Conservation (phyloP, 164 flowering plant genomes). For the Magnolia kwangsiensis region DNA sequence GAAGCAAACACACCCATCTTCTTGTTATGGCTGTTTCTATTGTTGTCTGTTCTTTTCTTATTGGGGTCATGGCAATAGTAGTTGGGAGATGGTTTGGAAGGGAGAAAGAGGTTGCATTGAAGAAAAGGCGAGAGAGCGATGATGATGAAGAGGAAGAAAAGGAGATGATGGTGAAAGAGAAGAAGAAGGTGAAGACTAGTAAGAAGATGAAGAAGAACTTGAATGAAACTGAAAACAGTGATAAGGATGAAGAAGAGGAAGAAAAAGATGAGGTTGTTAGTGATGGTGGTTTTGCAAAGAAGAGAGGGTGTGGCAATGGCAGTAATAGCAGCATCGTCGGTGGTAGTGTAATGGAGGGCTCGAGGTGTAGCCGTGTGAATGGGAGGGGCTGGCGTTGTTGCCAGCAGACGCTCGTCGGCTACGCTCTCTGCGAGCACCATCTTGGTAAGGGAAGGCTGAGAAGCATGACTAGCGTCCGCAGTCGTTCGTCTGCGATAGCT, state of each 20-base stretch:
- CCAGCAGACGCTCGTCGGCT: constrained; percentile 80
- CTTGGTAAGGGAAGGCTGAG: constrained; percentile 73
- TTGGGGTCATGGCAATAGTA: neutral
- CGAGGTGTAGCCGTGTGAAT: constrained; percentile 84
- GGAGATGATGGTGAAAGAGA: neutral
- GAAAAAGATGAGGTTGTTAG: constrained; percentile 3
- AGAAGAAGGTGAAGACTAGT: neutral
- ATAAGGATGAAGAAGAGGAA: neutral
- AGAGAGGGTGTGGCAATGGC: neutral
- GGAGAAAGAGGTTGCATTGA: constrained; percentile 40
- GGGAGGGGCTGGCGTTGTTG: constrained; percentile 93
- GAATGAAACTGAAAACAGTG: too few relatives aligned
- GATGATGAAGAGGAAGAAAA: constrained; percentile 4
- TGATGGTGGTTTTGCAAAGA: constrained; percentile 11
- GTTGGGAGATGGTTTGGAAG: constrained; percentile 37
- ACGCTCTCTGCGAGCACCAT: constrained; percentile 88
- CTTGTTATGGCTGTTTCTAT: neutral
- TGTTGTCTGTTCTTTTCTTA: neutral
- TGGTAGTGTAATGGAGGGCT: constrained; percentile 54
- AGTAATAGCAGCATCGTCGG: constrained; percentile 19
- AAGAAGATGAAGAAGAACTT: neutral
- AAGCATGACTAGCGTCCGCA: constrained; percentile 47
- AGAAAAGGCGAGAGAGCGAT: constrained; percentile 48
- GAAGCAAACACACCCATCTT: neutral
- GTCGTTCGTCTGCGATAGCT: constrained; percentile 6